These are phyloP conservation scores for Venturia asperata DNA, from an alignment of 2,329 filamentous ascomycete species.

Conservation along the genomic window DNA sequence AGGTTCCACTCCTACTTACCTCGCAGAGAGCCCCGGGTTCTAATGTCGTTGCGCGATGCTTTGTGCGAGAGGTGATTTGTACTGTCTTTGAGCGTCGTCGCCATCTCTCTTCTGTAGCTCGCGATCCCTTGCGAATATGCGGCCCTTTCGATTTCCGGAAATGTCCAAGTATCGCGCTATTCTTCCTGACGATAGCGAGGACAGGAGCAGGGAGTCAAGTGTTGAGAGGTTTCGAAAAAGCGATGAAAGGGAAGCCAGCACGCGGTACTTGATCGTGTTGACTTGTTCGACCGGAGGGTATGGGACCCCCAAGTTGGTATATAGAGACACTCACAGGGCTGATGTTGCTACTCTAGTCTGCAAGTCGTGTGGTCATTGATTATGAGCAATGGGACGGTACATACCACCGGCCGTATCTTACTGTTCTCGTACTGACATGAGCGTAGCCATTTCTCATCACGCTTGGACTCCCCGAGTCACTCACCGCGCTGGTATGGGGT, in stretches of 20 bases:
- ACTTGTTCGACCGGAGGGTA: slow-evolving; percentile 17
- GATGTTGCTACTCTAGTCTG: slow-evolving; percentile 13
- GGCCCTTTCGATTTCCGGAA: slow-evolving; percentile 1
- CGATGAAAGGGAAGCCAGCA: background rate
- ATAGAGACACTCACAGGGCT: background rate
- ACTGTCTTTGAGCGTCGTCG: background rate
- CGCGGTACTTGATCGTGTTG: slow-evolving; percentile 10
- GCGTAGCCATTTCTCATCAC: slow-evolving; percentile 61
- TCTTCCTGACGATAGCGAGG: background rate
- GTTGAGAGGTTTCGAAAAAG: background rate
- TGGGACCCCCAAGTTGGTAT: background rate
- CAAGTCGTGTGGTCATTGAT: slow-evolving; percentile 23
- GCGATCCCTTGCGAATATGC: background rate
- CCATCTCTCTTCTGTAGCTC: background rate
- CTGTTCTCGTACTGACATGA: background rate
- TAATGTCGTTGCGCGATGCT: background rate
- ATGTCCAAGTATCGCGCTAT: slow-evolving; percentile 11
- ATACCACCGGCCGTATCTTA: background rate
- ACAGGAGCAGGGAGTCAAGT: background rate
- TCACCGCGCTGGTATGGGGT: slow-evolving; percentile 80
- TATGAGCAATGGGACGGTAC: slow-evolving; percentile 22
- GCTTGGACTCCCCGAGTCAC: slow-evolving; percentile 71
- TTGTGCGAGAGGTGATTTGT: background rate
- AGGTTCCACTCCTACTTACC: background rate
- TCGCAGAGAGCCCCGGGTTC: background rate